phyloP scores from a whole-genome alignment of 2,329 filamentous ascomycete genomes.

The Nakataea oryzae region DNA sequence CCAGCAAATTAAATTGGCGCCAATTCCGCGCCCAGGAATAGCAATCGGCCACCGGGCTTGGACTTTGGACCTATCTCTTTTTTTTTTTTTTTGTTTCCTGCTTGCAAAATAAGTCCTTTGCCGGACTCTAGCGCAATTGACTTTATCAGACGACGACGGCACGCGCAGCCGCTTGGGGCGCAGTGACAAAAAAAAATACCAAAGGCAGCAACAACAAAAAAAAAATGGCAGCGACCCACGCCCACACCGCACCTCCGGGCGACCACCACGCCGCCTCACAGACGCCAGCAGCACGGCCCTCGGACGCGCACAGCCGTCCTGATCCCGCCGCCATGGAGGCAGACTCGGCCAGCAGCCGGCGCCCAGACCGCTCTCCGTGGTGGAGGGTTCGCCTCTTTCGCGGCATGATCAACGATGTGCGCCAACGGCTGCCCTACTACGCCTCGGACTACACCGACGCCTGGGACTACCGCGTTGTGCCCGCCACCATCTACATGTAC shows the following conservation, averaged over 20 bases:
- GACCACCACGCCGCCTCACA: too few relatives aligned
- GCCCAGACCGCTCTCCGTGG: constrained; percentile 33
- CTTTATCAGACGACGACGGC: too few relatives aligned
- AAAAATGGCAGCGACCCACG: not conserved
- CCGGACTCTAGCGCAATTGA: too few relatives aligned
- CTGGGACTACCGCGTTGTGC: constrained; percentile 83
- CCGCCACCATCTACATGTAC: constrained; percentile 87
- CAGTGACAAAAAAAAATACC: not conserved
- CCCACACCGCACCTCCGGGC: too few relatives aligned
- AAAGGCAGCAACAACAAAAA: too few relatives aligned
- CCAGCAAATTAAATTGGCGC: not conserved
- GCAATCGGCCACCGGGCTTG: too few relatives aligned
- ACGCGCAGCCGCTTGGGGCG: not conserved
- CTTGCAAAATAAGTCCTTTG: not conserved
- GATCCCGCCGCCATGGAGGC: too few relatives aligned
- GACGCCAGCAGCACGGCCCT: too few relatives aligned
- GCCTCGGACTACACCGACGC: constrained; percentile 76
- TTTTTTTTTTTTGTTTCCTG: not conserved
- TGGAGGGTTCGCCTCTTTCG: constrained; percentile 67
- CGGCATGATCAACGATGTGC: constrained; percentile 71
- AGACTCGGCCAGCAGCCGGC: too few relatives aligned
- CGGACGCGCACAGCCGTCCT: too few relatives aligned
- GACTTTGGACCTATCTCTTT: too few relatives aligned
- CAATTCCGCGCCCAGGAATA: not conserved
- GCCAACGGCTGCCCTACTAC: constrained; percentile 66